Conservation (phyloP, 116 monocot species). For the Zostera marina region DNA sequence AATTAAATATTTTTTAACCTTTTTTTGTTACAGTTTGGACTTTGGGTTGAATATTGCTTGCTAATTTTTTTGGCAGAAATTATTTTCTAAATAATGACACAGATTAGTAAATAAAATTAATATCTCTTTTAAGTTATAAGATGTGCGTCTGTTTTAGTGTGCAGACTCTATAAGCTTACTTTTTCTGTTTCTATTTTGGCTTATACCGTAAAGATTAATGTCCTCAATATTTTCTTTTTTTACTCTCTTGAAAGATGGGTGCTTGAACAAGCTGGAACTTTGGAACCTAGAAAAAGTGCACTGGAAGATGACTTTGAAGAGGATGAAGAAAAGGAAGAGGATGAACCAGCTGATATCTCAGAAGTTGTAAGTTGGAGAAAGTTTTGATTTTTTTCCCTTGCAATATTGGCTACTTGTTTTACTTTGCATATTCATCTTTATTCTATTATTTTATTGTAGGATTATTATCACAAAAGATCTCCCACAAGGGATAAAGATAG, state of each 20-base stretch:
- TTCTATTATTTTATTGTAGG: conserved; percentile 13
- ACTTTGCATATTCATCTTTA: background rate
- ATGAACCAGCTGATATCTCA: conserved; percentile 34
- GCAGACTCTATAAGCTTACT: no score
- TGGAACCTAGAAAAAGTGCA: conserved; percentile 89
- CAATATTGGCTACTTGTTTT: background rate
- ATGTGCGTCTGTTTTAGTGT: no score
- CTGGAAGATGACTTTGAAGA: conserved; percentile 99
- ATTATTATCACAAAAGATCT: conserved; percentile 64
- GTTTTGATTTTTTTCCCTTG: conserved; percentile 16
- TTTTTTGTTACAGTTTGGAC: no score
- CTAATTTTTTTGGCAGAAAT: no score
- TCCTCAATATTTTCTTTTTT: background rate
- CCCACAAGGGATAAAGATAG: conserved; percentile 73
- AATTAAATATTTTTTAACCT: no score
- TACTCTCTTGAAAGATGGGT: conserved; percentile 38
- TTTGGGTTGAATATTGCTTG: no score
- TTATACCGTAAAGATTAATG: no score
- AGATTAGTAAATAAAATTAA: no score
- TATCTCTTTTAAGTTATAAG: no score
- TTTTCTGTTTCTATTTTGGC: no score
- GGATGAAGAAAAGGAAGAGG: conserved; percentile 93
- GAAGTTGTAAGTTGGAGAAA: conserved; percentile 33
- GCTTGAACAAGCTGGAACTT: conserved; percentile 57
- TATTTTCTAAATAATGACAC: no score